These are phyloP conservation scores for Pulicaria dysenterica DNA, from an alignment of 129 eudicot genomes.

Conservation along the genomic window DNA sequence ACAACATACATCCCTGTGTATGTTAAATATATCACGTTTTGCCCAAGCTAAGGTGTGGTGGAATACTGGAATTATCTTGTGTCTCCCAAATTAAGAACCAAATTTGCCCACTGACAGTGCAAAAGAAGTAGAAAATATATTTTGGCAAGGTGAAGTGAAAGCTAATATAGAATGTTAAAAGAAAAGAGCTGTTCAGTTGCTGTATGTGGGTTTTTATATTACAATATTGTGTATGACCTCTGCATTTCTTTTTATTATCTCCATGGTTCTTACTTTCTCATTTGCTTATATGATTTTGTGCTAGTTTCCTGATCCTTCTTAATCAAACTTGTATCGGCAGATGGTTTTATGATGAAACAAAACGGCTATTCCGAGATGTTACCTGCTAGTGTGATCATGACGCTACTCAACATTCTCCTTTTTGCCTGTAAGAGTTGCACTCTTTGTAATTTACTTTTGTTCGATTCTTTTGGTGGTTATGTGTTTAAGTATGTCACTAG, in stretches of 20 bases:
- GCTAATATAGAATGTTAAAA: no score
- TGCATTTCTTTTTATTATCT: not conserved
- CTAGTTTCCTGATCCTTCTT: not conserved
- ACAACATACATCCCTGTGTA: no score
- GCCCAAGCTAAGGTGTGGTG: no score
- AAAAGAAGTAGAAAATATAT: no score
- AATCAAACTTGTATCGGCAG: constrained; percentile 40
- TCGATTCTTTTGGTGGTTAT: not conserved
- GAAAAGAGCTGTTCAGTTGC: no score
- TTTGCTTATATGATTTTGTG: not conserved
- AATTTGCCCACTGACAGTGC: no score
- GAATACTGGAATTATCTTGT: no score
- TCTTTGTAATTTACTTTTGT: not conserved
- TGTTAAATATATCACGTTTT: no score
- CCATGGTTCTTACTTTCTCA: not conserved
- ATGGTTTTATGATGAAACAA: constrained; percentile 88
- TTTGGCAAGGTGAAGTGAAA: no score
- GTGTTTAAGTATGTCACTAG: not conserved
- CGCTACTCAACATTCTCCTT: constrained; percentile 25
- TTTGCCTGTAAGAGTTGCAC: constrained; percentile 12
- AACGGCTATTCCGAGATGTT: constrained; percentile 75
- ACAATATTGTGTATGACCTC: not conserved
- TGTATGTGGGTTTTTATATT: not conserved
- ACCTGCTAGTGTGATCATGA: constrained; percentile 46
- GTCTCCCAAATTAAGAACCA: no score